Base-by-base conservation (phyloP, 2,329 filamentous ascomycete genomes). In the Fusarium robinianum region DNA sequence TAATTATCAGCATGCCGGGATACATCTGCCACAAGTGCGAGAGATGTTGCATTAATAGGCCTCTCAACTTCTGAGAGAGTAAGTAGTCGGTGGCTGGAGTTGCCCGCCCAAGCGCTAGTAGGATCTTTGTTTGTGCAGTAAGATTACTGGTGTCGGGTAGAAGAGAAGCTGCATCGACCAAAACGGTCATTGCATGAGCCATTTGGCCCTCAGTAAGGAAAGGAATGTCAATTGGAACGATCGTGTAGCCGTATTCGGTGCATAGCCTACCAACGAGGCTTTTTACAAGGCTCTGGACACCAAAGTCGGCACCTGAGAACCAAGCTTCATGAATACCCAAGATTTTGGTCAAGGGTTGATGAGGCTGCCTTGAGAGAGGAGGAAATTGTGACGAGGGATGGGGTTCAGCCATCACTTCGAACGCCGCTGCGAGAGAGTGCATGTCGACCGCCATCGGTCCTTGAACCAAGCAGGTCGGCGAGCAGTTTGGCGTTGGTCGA, bases 181-280 rank as follows among this genome's bases (percentile, higher is more conserved):
- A 77, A 49, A 90, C 87, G 1, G 87, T 88, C 49, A 91, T 67
- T 16, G 84, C 83, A 65, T 91, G 87, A 0, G 87, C 86, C 14
- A 81, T 75, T 64, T 90, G 85, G 15, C 84, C 85, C 57, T 88
- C 78, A 8, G 74, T 61, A 1, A 81, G 55, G 17, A 81, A 73
- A 0, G 83, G 83, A 34, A 86, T 77, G 4, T 71, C 69, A 47
- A 86, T 78, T 23, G 79, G 71, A 3, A 85, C 67, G 2, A 75
- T 60, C 11, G 65, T 64, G 63, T 85, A 85, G 30, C 75, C 77
- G 11, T 75, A 67, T 11, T 76, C 65, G 3, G 66, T 58, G 11
- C 72, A 75, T 3, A 90, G 71, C 38, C 77, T 77, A 11, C 77
- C 73, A 23, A 86, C 61, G 33, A 75, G 65, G 12, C 47, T 53